Evolutionary conservation across 345 rosid species (phyloP).

Genomic region (Clausena lansium): DNA sequence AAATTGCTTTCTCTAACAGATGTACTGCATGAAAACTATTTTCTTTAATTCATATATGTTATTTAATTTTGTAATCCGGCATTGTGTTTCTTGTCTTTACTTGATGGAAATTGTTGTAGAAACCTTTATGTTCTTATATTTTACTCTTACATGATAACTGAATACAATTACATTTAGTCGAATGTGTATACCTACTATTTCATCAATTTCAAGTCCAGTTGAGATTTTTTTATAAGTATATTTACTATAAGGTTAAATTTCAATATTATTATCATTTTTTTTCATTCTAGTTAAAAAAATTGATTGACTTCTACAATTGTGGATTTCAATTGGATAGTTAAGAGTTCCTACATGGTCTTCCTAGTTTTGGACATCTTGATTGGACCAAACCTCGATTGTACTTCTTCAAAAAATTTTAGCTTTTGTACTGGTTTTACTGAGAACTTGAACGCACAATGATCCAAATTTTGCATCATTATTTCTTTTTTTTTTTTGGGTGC

Average conservation of each 20-base stretch:
- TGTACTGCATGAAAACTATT: conserved; percentile 4
- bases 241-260: background rate
- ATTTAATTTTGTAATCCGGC: background rate
- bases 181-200: background rate
- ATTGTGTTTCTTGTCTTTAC: background rate
- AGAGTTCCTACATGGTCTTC: background rate
- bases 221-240: background rate
- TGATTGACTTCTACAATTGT: background rate
- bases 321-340: background rate
- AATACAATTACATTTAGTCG: background rate
- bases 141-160: background rate
- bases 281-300: background rate
- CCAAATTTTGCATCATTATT: background rate
- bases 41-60: background rate
- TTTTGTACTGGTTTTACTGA: background rate
- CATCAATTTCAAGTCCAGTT: background rate
- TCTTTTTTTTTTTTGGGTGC: background rate
- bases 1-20: conserved; percentile 22
- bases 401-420: background rate
- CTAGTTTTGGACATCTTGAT: background rate
- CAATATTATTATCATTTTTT: background rate
- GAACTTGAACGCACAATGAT: background rate
- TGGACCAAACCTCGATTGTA: background rate
- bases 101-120: conserved; percentile 8
- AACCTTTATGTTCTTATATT: background rate